Evolutionary conservation across 2,329 filamentous ascomycete species (phyloP).

Genomic region (Pseudogymnoascus sp.): DNA sequence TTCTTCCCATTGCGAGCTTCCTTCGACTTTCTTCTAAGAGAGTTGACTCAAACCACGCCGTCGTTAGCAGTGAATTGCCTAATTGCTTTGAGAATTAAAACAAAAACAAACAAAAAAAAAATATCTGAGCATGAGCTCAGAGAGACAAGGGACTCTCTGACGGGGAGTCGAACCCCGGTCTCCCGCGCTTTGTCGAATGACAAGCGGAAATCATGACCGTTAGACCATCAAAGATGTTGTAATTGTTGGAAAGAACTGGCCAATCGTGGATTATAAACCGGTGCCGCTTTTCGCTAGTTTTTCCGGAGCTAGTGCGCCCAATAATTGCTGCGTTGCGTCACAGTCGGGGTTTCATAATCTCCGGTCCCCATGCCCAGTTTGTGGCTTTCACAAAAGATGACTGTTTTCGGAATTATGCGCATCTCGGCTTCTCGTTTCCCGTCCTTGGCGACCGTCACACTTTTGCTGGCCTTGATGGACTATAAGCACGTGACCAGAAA

Average conservation of each 20-base stretch:
- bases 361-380: background rate
- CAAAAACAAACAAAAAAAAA: background rate
- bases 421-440: background rate
- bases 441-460: background rate
- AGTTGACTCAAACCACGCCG: too few species aligned
- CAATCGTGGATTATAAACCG: background rate
- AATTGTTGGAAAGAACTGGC: background rate
- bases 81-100: too few species aligned
- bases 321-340: background rate
- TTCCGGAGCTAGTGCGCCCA: background rate
- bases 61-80: background rate
- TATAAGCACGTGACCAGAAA: too few species aligned
- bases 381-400: background rate
- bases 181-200: conserved; percentile 18
- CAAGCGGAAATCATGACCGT: conserved; percentile 25
- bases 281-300: background rate
- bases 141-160: conserved; percentile 18
- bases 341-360: background rate
- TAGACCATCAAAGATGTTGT: conserved; percentile 19
- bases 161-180: conserved; percentile 24
- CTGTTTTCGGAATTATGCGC: background rate
- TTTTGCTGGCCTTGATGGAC: too few species aligned
- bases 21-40: background rate
- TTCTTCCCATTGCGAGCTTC: background rate
- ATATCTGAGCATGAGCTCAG: conserved; percentile 10